phyloP scores from a whole-genome alignment of 176 grass and related monocot genomes.

The Rhynchospora tenuis region DNA sequence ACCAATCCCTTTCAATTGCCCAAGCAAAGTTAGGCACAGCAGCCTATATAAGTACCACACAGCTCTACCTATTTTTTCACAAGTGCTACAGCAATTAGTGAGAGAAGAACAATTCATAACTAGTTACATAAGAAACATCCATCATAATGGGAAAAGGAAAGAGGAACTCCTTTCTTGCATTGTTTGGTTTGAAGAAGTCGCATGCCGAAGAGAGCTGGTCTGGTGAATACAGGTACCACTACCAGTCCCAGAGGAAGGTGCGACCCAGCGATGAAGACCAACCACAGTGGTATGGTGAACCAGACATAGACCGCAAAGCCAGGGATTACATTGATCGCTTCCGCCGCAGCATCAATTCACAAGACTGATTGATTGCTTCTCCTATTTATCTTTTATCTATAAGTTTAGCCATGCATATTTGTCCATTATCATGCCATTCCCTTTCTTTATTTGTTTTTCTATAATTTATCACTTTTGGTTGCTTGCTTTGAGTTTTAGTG shows the following conservation, averaged over 20 bases:
- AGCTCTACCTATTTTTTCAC: not conserved
- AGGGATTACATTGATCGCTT: conserved; percentile 14
- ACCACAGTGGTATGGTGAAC: conserved; percentile 8
- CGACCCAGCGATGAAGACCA: conserved; percentile 12
- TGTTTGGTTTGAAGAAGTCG: conserved; percentile 7
- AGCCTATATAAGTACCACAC: not conserved
- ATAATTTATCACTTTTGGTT: too few species aligned
- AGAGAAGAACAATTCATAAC: not conserved
- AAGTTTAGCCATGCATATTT: not conserved
- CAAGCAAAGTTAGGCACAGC: not conserved
- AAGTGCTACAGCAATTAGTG: not conserved
- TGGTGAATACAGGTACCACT: not conserved
- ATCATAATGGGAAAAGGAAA: conserved; percentile 1
- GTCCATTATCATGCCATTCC: too few species aligned
- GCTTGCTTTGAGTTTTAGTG: too few species aligned
- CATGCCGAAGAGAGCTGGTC: not conserved
- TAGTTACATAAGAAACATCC: not conserved
- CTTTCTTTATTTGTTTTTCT: too few species aligned
- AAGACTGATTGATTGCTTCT: not conserved
- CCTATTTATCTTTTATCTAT: not conserved
- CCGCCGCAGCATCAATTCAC: not conserved
- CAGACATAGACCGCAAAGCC: conserved; percentile 22
- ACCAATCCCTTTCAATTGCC: not conserved
- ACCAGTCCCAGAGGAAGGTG: conserved; percentile 2
- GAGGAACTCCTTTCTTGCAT: conserved; percentile 1